These are phyloP conservation scores for Leishmania gerbilli DNA, from an alignment of 208 protist species.

Conservation along the genomic window DNA sequence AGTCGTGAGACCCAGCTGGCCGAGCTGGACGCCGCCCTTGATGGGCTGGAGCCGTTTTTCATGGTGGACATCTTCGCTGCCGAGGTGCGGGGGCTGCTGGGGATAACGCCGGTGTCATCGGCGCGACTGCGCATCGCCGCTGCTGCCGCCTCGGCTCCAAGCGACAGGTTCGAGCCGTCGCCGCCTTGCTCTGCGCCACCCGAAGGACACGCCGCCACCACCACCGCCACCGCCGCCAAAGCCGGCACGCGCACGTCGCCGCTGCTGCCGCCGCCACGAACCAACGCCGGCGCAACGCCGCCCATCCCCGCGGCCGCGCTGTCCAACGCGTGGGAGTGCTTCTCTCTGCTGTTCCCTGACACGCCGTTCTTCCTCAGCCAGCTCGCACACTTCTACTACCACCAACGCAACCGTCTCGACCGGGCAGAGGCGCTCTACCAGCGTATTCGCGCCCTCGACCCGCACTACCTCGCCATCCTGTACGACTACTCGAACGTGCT, in stretches of 20 bases:
- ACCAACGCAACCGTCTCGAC: conserved; percentile 87
- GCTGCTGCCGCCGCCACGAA: not conserved
- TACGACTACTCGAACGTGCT: conserved; percentile 97
- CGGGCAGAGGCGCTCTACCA: conserved; percentile 88
- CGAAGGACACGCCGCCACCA: not conserved
- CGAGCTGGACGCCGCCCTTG: conserved; percentile 54
- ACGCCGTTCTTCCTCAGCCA: conserved; percentile 79
- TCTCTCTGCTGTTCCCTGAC: conserved; percentile 64
- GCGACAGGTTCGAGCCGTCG: not conserved
- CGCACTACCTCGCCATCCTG: conserved; percentile 91
- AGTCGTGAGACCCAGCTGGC: conserved; percentile 70
- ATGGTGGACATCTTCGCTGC: conserved; percentile 79
- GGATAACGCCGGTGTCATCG: conserved; percentile 52
- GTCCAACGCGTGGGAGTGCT: conserved; percentile 67
- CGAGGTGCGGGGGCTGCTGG: conserved; percentile 57
- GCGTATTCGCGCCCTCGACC: conserved; percentile 77
- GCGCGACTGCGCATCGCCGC: conserved; percentile 13
- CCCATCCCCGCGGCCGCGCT: not conserved
- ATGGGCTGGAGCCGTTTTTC: conserved; percentile 43
- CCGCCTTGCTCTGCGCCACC: not conserved
- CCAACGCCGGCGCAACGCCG: conserved; percentile 2
- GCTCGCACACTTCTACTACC: conserved; percentile 85
- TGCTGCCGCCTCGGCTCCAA: conserved; percentile 6
- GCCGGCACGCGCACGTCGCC: not conserved
- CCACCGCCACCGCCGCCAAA: not conserved